Base-by-base conservation (phyloP, 23 red algal species). In the Gracilaria domingensis region DNA sequence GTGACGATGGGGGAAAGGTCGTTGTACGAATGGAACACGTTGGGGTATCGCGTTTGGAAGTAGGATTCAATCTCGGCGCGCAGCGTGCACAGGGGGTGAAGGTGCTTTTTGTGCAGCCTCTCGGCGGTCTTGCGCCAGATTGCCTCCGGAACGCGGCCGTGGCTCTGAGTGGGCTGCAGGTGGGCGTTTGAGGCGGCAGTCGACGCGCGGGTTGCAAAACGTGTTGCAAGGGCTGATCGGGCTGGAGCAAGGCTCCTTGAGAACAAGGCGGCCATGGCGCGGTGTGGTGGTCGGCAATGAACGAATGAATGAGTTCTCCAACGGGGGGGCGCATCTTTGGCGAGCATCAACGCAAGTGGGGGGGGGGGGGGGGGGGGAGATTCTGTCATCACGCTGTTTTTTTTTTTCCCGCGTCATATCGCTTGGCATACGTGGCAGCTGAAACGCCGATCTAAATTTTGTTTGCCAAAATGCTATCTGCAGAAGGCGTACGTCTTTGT, bases 1-100 rank as follows among this genome's bases (percentile, higher is more conserved):
- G 91, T 53, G 7, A 95, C 93, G 12, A 99, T 60, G 6, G 94
- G 91, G 12, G 91, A 75, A 4, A 99, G 40, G 38, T 79, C 29
- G 34, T 24, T 71, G 29, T 64, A 65, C 8, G 38, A 39, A 30
- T 35, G 12, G 74, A 88, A 87, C 37, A 73, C 30, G 28, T 23
- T 33, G 1, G 82, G 74, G 12, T 82, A 50, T 16, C 40, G 39
- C 11, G 25, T 33, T 44, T 86, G 32, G 18, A 94, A 55, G 74
- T 94, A 81, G 36, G 83, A 21, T 45, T 79, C 92, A 14, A 88
- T 94, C 26, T 58, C 25, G 25, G 29, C 18, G 74, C 84, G 92
- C 11, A 94, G 73, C 24, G 83, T 80, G 75, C 64, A 53, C n/a
- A 94, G 64, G 0, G 92, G 92, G 59, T 94, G 92, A 1, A 28